phyloP scores from a whole-genome alignment of 208 protist species.

The Leishmania amazonensis region DNA sequence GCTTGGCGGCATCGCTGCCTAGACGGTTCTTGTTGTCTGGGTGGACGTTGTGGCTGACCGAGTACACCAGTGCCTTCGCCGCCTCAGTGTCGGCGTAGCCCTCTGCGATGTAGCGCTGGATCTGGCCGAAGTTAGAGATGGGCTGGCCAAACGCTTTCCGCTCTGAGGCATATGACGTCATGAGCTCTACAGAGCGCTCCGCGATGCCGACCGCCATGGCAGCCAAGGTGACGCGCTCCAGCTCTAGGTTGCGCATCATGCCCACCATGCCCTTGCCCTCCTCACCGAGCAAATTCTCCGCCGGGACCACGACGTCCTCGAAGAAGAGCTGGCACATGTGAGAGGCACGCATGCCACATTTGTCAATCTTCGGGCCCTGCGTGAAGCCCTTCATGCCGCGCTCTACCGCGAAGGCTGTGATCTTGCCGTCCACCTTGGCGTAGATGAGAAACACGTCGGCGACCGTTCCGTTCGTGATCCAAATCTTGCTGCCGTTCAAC shows the following conservation, averaged over 20 bases:
- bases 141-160: constrained; percentile 92
- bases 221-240: constrained; percentile 77
- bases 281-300: constrained; percentile 69
- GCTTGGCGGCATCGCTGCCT: constrained; percentile 93
- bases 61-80: constrained; percentile 91
- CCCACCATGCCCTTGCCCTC: constrained; percentile 64
- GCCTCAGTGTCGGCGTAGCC: constrained; percentile 92
- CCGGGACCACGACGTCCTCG: constrained; percentile 62
- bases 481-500: constrained; percentile 97
- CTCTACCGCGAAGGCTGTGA: constrained; percentile 73
- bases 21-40: constrained; percentile 62
- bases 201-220: constrained; percentile 88
- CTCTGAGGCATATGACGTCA: constrained; percentile 87
- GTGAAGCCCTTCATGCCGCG: constrained; percentile 62
- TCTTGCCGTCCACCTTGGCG: constrained; percentile 93
- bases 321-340: constrained; percentile 84
- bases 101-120: constrained; percentile 96
- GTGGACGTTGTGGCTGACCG: constrained; percentile 75
- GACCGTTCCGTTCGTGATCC: constrained; percentile 97
- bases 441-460: constrained; percentile 97
- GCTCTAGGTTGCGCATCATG: constrained; percentile 89
- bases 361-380: constrained; percentile 72
- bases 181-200: constrained; percentile 72
- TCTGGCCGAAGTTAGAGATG: constrained; percentile 94
- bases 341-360: constrained; percentile 83